Evolutionary conservation across 371 early-diverging fungal genomes (phyloP).

Genomic region (Mortierella sp.): DNA sequence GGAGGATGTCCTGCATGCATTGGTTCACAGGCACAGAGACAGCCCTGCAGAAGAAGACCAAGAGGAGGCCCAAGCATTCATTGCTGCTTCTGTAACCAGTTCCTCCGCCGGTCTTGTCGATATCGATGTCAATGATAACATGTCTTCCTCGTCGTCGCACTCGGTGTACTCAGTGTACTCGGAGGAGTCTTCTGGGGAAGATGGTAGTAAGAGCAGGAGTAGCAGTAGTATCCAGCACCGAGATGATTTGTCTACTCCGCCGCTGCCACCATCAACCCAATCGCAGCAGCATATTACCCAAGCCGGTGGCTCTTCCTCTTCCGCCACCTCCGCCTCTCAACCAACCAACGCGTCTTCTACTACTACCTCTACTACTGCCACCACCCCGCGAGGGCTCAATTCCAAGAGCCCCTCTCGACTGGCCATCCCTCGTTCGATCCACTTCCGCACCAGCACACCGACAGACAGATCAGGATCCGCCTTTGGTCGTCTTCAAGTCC

Average conservation of each 20-base stretch:
- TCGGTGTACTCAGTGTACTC: not conserved
- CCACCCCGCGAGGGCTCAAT: not conserved
- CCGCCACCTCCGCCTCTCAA: too few species aligned
- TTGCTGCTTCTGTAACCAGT: not conserved
- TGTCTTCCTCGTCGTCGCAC: not conserved
- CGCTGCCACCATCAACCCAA: not conserved
- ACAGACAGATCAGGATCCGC: not conserved
- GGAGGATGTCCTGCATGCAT: not conserved
- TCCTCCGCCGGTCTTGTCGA: too few species aligned
- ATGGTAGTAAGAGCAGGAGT: too few species aligned
- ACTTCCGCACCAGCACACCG: not conserved
- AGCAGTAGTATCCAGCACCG: too few species aligned
- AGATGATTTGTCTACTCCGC: not conserved
- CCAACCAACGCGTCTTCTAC: not conserved
- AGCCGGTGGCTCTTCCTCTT: not conserved
- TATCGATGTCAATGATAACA: not conserved
- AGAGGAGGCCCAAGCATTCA: not conserved
- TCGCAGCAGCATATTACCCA: not conserved
- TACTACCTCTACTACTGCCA: not conserved
- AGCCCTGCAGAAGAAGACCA: not conserved
- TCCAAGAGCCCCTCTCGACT: not conserved
- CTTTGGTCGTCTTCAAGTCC: not conserved
- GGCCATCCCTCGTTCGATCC: constrained; percentile 5
- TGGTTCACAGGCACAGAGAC: not conserved
- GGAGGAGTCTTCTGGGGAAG: too few species aligned